Percentiles rank a stretch among this genome's conserved stretches.
These are phyloP conservation scores for Penicillium aurantiogriseum DNA, from an alignment of 2,329 filamentous ascomycete species.

Conservation along the genomic window DNA sequence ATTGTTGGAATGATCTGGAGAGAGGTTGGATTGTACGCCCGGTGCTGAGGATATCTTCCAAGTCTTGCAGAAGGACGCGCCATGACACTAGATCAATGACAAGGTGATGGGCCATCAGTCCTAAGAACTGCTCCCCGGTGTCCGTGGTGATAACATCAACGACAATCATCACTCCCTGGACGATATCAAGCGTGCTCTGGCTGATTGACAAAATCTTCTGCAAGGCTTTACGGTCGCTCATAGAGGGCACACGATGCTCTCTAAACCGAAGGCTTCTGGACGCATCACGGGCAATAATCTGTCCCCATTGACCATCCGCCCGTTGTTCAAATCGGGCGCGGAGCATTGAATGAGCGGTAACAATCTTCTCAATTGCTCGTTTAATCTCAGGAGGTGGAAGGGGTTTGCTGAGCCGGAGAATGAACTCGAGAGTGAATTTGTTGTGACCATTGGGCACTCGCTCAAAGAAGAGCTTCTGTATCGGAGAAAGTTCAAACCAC, in stretches of 20 bases:
- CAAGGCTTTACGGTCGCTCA: neutral
- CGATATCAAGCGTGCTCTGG: slow-evolving; percentile 1
- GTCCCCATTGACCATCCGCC: neutral
- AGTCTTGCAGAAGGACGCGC: slow-evolving; percentile 11
- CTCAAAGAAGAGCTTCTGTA: too few species aligned
- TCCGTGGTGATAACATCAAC: neutral
- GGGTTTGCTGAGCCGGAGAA: too few species aligned
- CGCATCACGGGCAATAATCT: neutral
- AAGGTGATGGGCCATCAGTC: slow-evolving; percentile 23
- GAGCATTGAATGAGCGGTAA: too few species aligned
- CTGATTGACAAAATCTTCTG: neutral
- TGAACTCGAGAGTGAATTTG: too few species aligned
- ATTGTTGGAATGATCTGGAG: slow-evolving; percentile 18
- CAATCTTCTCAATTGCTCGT: too few species aligned
- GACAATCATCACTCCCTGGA: neutral
- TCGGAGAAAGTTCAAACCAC: too few species aligned
- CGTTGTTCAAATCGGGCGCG: too few species aligned
- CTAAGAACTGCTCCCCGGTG: slow-evolving; percentile 6
- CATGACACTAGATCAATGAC: slow-evolving; percentile 19
- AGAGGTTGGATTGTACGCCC: neutral
- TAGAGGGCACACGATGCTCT: neutral
- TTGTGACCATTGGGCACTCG: too few species aligned
- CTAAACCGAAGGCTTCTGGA: neutral
- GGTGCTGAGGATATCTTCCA: slow-evolving; percentile 13
- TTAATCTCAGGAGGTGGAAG: too few species aligned